Percentiles rank a stretch among this genome's conserved stretches.
These are phyloP conservation scores for Emmonsiellopsis sp. DNA, from an alignment of 2,329 filamentous ascomycete species.

Conservation along the genomic window DNA sequence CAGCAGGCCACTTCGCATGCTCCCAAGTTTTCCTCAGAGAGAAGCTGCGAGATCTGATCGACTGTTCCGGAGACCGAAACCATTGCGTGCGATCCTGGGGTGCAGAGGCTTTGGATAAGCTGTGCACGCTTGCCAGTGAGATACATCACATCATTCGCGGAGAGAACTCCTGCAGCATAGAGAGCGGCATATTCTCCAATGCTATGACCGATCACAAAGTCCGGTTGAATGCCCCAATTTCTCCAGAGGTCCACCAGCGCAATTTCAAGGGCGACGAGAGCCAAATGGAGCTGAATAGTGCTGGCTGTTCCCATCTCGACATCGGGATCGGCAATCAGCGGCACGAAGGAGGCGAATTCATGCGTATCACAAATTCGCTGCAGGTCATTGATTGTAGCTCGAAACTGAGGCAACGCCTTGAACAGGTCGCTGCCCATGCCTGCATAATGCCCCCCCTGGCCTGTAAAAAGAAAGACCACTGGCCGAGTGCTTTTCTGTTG, in stretches of 20 bases:
- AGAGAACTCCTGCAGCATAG: not conserved
- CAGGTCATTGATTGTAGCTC: slow-evolving; percentile 15
- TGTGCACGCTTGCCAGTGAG: no score
- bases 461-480: slow-evolving; percentile 29
- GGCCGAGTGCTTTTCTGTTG: not conserved
- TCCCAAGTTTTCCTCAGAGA: no score
- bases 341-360: not conserved
- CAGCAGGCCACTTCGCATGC: no score
- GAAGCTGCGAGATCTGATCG: no score
- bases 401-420: slow-evolving; percentile 22
- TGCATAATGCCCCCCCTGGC: slow-evolving; percentile 30
- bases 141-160: no score
- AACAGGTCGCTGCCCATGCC: slow-evolving; percentile 29
- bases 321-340: not conserved
- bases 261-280: not conserved
- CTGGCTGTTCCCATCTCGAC: not conserved
- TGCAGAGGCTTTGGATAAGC: no score
- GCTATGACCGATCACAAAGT: not conserved
- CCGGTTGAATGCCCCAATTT: not conserved
- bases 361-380: not conserved
- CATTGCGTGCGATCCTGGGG: no score
- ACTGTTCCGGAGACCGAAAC: no score
- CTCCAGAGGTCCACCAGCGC: not conserved
- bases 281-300: slow-evolving; percentile 2
- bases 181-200: not conserved